Evolutionary conservation across 2,329 filamentous ascomycete genomes (phyloP).

Genomic region (Ilyonectria mors-panacis): DNA sequence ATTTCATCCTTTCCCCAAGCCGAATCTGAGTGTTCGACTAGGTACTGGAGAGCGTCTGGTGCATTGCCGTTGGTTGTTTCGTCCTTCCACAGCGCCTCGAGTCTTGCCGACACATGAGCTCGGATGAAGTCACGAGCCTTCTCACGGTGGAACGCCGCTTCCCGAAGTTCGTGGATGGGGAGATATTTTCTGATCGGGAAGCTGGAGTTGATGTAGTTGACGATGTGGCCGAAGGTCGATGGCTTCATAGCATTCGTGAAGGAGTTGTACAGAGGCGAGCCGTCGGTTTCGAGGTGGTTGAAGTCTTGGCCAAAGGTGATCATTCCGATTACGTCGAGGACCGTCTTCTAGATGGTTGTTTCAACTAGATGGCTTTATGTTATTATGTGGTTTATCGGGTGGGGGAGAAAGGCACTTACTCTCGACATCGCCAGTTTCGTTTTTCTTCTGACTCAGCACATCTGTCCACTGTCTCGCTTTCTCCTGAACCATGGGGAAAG

Average conservation of each 20-base stretch:
- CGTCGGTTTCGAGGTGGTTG: slow-evolving; percentile 48
- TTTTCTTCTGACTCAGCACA: slow-evolving; percentile 38
- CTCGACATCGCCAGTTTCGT: slow-evolving; percentile 34
- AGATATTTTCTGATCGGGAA: slow-evolving; percentile 55
- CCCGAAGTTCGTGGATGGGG: slow-evolving; percentile 54
- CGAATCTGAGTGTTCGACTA: slow-evolving; percentile 50
- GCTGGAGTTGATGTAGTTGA: slow-evolving; percentile 53
- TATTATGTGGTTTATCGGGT: neutral
- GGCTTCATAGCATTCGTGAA: slow-evolving; percentile 47
- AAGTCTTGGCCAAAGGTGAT: slow-evolving; percentile 54
- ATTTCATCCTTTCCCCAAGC: slow-evolving; percentile 47
- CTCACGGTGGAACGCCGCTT: slow-evolving; percentile 52
- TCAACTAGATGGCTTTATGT: slow-evolving; percentile 35
- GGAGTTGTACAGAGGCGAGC: slow-evolving; percentile 43
- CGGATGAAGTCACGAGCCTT: slow-evolving; percentile 51
- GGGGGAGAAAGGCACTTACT: slow-evolving; percentile 20
- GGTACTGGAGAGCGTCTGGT: slow-evolving; percentile 50
- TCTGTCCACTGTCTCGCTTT: slow-evolving; percentile 52
- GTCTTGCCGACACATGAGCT: slow-evolving; percentile 27
- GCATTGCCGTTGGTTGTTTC: neutral
- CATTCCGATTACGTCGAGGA: slow-evolving; percentile 54
- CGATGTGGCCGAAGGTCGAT: slow-evolving; percentile 41
- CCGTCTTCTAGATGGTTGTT: slow-evolving; percentile 50
- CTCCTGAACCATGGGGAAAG: slow-evolving; percentile 51
- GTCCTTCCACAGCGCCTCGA: slow-evolving; percentile 9